A percentile compares a stretch with the other conserved stretches of the same genome.
Evolutionary conservation across 192 early-diverging fungal genomes (phyloP).

Genomic region (Backusella westeae): DNA sequence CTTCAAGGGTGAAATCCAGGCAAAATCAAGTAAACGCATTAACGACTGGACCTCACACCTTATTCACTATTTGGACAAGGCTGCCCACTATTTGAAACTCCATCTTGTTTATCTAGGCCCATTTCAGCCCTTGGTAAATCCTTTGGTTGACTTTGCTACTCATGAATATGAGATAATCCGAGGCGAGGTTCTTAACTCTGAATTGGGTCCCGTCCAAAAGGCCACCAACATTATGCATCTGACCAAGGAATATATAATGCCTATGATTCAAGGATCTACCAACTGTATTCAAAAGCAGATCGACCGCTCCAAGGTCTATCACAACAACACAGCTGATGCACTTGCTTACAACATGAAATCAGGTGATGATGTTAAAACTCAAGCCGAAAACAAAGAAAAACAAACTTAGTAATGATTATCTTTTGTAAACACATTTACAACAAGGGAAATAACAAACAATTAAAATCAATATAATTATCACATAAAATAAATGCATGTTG

Average conservation of each 20-base stretch:
- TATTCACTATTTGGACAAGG: constrained; percentile 30
- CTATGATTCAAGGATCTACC: constrained; percentile 42
- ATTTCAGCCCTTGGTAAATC: constrained; percentile 42
- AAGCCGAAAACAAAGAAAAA: neutral
- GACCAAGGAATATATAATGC: constrained; percentile 48
- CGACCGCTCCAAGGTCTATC: neutral
- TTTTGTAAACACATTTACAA: no score
- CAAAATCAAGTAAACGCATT: constrained; percentile 7
- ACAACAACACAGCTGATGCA: neutral
- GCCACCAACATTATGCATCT: constrained; percentile 49
- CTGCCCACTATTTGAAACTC: constrained; percentile 40
- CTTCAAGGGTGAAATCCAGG: neutral
- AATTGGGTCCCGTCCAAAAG: constrained; percentile 47
- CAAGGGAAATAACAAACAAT: no score
- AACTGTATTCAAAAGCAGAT: constrained; percentile 38
- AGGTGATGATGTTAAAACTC: neutral
- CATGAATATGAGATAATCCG: constrained; percentile 46
- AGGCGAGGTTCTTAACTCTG: constrained; percentile 37
- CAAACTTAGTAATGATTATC: no score
- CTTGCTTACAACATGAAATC: neutral
- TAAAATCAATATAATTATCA: no score
- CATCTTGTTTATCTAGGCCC: constrained; percentile 37
- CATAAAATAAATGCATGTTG: no score
- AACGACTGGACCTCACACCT: constrained; percentile 22
- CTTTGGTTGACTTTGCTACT: constrained; percentile 43